Evolutionary conservation across 2,329 filamentous ascomycete genomes (phyloP).

Genomic region (Dendryphion nanum): DNA sequence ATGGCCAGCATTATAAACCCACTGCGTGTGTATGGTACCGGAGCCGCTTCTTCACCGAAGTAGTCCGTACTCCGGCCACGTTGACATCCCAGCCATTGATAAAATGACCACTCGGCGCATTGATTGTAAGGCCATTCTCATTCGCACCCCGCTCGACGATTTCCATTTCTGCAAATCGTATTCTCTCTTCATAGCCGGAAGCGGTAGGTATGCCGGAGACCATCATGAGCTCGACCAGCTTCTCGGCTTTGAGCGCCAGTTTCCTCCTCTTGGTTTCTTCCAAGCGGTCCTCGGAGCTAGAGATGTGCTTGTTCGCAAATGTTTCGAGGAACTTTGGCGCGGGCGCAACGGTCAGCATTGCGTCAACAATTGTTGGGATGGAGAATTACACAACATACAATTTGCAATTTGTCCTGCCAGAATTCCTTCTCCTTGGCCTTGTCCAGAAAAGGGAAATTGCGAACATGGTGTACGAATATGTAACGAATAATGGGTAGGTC

Average conservation of each 20-base stretch:
- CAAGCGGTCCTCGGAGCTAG: slow-evolving; percentile 89
- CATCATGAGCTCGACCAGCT: slow-evolving; percentile 99
- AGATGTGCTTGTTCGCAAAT: slow-evolving; percentile 95
- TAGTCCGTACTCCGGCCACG: slow-evolving; percentile 81
- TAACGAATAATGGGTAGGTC: slow-evolving; percentile 91
- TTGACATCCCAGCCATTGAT: slow-evolving; percentile 98
- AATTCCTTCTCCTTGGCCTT: slow-evolving; percentile 98
- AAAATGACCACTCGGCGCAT: slow-evolving; percentile 84
- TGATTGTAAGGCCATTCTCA: slow-evolving; percentile 82
- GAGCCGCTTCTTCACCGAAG: slow-evolving; percentile 78
- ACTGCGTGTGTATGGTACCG: slow-evolving; percentile 89
- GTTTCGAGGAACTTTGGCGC: slow-evolving; percentile 80
- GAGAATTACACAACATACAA: no score
- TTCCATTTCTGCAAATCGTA: slow-evolving; percentile 94
- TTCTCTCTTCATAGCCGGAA: slow-evolving; percentile 95
- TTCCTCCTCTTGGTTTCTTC: slow-evolving; percentile 96
- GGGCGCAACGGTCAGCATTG: slow-evolving; percentile 2
- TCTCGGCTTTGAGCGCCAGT: slow-evolving; percentile 87
- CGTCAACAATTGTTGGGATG: slow-evolving; percentile 4
- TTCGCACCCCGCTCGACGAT: slow-evolving; percentile 92
- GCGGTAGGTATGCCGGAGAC: slow-evolving; percentile 94
- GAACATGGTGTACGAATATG: slow-evolving; percentile 97
- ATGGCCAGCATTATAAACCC: slow-evolving; percentile 37
- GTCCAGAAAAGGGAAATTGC: slow-evolving; percentile 96
- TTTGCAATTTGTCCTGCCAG: slow-evolving; percentile 97